phyloP scores from a whole-genome alignment of 257 asterid genomes.

The Nicotiana benthamiana region DNA sequence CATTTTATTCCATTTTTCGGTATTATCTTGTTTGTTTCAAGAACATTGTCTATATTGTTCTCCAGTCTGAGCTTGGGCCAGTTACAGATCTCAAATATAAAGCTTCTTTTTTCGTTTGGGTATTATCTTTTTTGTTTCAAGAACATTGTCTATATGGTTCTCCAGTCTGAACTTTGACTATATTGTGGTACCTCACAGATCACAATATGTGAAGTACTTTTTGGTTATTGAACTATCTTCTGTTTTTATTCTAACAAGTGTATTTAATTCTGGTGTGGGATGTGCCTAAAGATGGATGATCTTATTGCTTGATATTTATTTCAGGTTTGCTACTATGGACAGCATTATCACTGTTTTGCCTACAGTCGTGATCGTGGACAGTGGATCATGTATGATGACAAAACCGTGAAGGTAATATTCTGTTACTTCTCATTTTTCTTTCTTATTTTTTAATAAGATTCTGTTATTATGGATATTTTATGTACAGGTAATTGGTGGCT shows the following conservation, averaged over 20 bases:
- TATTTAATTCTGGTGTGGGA: background rate
- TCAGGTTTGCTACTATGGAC: slow-evolving; percentile 74
- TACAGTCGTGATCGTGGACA: slow-evolving; percentile 60
- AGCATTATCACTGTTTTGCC: slow-evolving; percentile 95
- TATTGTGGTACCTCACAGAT: too few species aligned
- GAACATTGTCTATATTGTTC: background rate
- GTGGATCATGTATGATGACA: slow-evolving; percentile 97
- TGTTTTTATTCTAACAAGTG: background rate
- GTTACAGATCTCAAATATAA: background rate
- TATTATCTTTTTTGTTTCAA: background rate
- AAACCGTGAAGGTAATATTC: slow-evolving; percentile 68
- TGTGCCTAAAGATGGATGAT: background rate
- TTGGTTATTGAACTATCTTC: background rate
- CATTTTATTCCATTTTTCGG: background rate
- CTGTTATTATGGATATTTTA: background rate
- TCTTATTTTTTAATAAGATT: background rate
- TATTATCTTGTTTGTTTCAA: background rate
- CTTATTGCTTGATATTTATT: background rate
- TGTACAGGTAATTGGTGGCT: slow-evolving; percentile 68
- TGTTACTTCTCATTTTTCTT: background rate
- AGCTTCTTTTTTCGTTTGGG: background rate
- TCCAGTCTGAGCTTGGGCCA: background rate
- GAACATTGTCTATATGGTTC: background rate
- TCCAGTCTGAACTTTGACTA: background rate
- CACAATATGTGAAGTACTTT: background rate